Evolutionary conservation across 352 stramenopile species (phyloP).

Genomic region (Pythium rishiriense): DNA sequence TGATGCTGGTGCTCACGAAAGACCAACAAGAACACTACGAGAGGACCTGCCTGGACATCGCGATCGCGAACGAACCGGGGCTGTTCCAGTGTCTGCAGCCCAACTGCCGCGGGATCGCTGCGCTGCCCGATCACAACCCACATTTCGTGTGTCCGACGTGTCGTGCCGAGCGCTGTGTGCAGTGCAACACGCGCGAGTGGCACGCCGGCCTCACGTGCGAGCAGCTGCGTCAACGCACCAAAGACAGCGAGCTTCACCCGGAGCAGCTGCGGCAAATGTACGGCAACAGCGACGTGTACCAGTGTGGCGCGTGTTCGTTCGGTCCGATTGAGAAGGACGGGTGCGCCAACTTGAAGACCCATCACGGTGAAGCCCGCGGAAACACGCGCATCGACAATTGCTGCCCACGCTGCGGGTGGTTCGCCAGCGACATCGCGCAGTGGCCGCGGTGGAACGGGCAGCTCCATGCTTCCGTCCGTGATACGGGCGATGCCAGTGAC

Average conservation of each 20-base stretch:
- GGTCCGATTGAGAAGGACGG: conserved; percentile 4
- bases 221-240: conserved; percentile 15
- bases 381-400: conserved; percentile 11
- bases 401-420: conserved; percentile 20
- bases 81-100: conserved; percentile 10
- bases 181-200: conserved; percentile 29
- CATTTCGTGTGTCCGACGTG: conserved; percentile 27
- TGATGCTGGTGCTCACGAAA: conserved; percentile 8
- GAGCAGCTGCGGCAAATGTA: conserved; percentile 23
- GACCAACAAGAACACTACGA: conserved; percentile 16
- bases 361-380: conserved; percentile 3
- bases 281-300: conserved; percentile 5
- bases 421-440: conserved; percentile 3
- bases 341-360: conserved; percentile 5
- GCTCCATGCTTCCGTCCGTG: too few relatives aligned
- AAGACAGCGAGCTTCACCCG: conserved; percentile 22
- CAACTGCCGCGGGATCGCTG: conserved; percentile 7
- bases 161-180: conserved; percentile 17
- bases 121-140: not conserved
- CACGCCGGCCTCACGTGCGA: conserved; percentile 23
- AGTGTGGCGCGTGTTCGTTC: conserved; percentile 15
- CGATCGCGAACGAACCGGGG: not conserved
- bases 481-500: too few relatives aligned
- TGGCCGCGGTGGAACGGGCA: conserved; percentile 24
- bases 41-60: not conserved